These are phyloP conservation scores for Metschnikowia vanudenii DNA, from an alignment of 805 yeast genomes.

Conservation along the genomic window DNA sequence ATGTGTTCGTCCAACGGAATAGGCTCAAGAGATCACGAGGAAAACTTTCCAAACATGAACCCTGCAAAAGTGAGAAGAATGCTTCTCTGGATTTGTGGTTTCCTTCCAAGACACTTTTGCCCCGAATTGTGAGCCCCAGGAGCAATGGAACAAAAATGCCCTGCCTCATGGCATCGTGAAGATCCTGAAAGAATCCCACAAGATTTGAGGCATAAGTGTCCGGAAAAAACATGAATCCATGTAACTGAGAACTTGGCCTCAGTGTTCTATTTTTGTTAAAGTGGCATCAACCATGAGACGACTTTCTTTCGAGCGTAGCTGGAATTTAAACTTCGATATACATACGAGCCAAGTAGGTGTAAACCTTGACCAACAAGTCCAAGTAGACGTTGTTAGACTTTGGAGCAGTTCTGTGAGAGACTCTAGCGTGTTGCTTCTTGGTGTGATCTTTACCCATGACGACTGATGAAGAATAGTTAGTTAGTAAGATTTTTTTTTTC, in stretches of 20 bases:
- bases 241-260: background rate
- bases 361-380: slow-evolving; percentile 94
- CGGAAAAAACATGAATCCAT: background rate
- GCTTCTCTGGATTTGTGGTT: background rate
- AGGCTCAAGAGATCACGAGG: background rate
- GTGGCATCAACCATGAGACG: slow-evolving; percentile 5
- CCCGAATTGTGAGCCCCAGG: slow-evolving; percentile 8
- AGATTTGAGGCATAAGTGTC: slow-evolving; percentile 10
- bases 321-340: slow-evolving; percentile 29
- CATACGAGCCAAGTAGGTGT: slow-evolving; percentile 99
- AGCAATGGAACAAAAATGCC: background rate
- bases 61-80: slow-evolving; percentile 1
- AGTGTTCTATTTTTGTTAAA: slow-evolving; percentile 1
- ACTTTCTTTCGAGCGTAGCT: slow-evolving; percentile 6
- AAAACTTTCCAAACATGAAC: background rate
- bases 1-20: background rate
- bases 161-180: slow-evolving; percentile 1
- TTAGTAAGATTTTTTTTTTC: slow-evolving; percentile 1
- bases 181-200: slow-evolving; percentile 9
- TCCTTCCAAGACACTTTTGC: slow-evolving; percentile 9
- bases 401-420: slow-evolving; percentile 98
- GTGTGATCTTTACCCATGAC: slow-evolving; percentile 96
- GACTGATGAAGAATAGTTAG: slow-evolving; percentile 19
- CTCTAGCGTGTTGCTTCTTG: slow-evolving; percentile 92
- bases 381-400: slow-evolving; percentile 99